A percentile compares a stretch with the other conserved stretches of the same genome.
Evolutionary conservation across 768 basidiomycete genomes (phyloP).

Genomic region (Lyophyllum shimeji): DNA sequence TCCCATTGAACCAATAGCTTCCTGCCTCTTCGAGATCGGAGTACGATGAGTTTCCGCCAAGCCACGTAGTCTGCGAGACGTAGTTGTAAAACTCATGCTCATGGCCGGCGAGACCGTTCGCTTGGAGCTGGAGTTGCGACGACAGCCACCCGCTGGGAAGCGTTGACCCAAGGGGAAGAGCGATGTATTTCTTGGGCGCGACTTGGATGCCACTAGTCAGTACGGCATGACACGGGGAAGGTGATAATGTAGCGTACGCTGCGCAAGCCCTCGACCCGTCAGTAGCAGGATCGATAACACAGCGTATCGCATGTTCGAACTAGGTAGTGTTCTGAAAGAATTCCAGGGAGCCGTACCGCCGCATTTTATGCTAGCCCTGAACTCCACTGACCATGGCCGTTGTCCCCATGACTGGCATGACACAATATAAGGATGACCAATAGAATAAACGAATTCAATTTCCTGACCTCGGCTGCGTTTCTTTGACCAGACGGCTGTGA

Average conservation of each 20-base stretch:
- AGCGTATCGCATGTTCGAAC: neutral
- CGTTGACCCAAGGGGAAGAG: conserved; percentile 33
- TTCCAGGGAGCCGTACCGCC: neutral
- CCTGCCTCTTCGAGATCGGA: conserved; percentile 44
- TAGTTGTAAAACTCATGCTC: conserved; percentile 41
- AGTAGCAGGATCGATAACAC: neutral
- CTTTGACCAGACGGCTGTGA: too few species aligned
- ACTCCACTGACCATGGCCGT: neutral
- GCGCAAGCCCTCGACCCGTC: neutral
- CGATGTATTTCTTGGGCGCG: conserved; percentile 35
- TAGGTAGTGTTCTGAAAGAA: neutral
- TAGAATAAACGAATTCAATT: too few species aligned
- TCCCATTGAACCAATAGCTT: conserved; percentile 47
- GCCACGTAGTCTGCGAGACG: conserved; percentile 37
- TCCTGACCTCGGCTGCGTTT: too few species aligned
- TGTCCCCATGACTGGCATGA: neutral
- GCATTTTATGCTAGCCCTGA: neutral
- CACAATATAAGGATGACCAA: too few species aligned
- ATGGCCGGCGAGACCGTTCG: conserved; percentile 38
- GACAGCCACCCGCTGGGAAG: conserved; percentile 37
- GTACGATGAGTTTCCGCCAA: conserved; percentile 35
- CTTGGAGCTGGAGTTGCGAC: conserved; percentile 37
- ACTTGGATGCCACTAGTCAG: conserved; percentile 19
- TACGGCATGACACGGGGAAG: neutral
- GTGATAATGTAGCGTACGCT: neutral